Conservation (phyloP, 495 filamentous ascomycete genomes). For the Penicillium soppii region DNA sequence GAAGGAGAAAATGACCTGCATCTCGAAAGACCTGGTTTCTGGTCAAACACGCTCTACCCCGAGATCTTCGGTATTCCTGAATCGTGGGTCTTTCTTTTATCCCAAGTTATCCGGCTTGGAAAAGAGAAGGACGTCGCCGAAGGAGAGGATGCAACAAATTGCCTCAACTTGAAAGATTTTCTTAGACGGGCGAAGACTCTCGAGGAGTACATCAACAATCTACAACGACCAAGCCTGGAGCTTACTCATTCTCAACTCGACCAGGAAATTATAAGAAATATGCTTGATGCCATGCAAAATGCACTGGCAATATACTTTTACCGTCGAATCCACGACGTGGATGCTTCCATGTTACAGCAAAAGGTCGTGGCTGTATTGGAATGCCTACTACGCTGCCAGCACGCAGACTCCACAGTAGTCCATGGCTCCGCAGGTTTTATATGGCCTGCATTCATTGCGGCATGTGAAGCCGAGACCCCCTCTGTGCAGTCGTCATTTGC, state of each 20-base stretch:
- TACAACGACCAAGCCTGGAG: slow-evolving; percentile 11
- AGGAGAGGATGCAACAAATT: not conserved
- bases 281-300: slow-evolving; percentile 25
- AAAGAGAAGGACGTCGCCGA: slow-evolving; percentile 26
- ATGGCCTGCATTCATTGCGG: slow-evolving; percentile 32
- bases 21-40: slow-evolving; percentile 25
- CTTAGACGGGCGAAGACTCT: slow-evolving; percentile 19
- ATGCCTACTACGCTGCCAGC: slow-evolving; percentile 15
- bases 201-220: slow-evolving; percentile 21
- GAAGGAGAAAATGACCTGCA: slow-evolving; percentile 28
- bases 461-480: slow-evolving; percentile 25
- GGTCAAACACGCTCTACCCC: slow-evolving; percentile 25
- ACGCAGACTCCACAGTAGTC: slow-evolving; percentile 17
- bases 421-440: slow-evolving; percentile 23
- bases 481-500: slow-evolving; percentile 20
- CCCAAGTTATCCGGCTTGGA: slow-evolving; percentile 25
- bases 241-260: slow-evolving; percentile 12
- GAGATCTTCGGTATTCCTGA: slow-evolving; percentile 31
- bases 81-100: slow-evolving; percentile 20
- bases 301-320: slow-evolving; percentile 32
- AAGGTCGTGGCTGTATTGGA: slow-evolving; percentile 22
- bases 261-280: slow-evolving; percentile 10
- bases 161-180: slow-evolving; percentile 20
- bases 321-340: slow-evolving; percentile 27
- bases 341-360: slow-evolving; percentile 21